Evolutionary conservation across 192 early-diverging fungal genomes (phyloP), one percentile per base, ranked within the genome.

Genomic region (Coemansia reversa): DNA sequence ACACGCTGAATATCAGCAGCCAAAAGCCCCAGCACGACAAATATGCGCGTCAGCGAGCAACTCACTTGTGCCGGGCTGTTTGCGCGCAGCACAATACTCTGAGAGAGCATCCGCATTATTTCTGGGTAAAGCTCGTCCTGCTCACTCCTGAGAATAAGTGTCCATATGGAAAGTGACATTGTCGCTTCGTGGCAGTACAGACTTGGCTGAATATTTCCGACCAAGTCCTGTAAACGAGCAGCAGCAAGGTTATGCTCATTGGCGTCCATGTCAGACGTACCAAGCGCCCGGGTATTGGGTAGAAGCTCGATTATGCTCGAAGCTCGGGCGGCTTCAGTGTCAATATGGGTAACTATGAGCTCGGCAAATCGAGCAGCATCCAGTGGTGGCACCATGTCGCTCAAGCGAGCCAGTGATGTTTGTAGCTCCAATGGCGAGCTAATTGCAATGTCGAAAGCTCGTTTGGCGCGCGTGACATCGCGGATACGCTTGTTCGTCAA

Each of bases 1-100:
- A 71, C 51, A 5, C 78, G 68, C 65, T 75, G 72, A 45, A 81
- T 62, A 35, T 81, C 78, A 6, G 52, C 65, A 8, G 78, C 64
- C 23, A 75, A 53, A 7, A 72, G 18, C 19, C 78, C 19, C 2
- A 81, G 73, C 11, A 69, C 60, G n/a, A 66, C 66, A 58, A 75
- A 81, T 6, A 81, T 49, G n/a, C 78, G 72, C 2, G 73, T 55
- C 45, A 75, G 58, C 33, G 73, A 72, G 66, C 78, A 81, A 1
- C 57, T 62, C 9, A 63, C 61, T 7, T 61, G 58, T 4, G 67
- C 42, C 9, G 78, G 49, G 7, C 51, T 52, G 11, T 28, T 59
- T 6, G 51, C 23, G 18, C 62, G 69, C n/a, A 63, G 18, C 20
- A 81, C 61, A 22, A 71, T 68, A 18, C 49, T 59, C 61, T 62